Conservation (phyloP, 345 rosid species). For the Draba incana region DNA sequence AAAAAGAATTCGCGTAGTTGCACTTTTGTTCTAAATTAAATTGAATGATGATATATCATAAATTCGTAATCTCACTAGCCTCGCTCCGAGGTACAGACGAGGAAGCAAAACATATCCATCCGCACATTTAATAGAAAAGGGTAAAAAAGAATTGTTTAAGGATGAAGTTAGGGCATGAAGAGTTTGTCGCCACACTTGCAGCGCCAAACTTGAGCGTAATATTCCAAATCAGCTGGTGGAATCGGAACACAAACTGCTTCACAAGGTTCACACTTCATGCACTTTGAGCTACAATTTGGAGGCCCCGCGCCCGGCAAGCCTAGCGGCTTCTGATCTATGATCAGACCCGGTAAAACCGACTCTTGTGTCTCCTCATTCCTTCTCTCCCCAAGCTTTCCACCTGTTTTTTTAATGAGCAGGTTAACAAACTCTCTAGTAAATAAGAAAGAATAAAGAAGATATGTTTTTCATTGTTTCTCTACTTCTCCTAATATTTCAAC, state of each 20-base stretch:
- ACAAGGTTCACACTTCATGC: constrained; percentile 81
- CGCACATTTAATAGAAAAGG: neutral
- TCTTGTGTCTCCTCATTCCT: constrained; percentile 30
- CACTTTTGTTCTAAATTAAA: neutral
- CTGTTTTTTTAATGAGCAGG: constrained; percentile 31
- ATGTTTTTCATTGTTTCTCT: neutral
- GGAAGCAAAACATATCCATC: neutral
- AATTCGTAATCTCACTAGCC: neutral
- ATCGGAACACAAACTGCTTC: constrained; percentile 75
- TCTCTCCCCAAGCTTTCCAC: constrained; percentile 30
- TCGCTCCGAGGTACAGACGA: neutral
- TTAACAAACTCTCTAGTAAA: constrained; percentile 6
- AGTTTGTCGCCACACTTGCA: too few relatives aligned
- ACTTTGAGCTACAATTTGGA: constrained; percentile 77
- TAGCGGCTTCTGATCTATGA: constrained; percentile 51
- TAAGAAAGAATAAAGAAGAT: neutral
- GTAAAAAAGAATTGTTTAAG: constrained; percentile 6
- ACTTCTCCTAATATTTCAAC: neutral
- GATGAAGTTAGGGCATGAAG: constrained; percentile 59
- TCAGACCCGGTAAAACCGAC: constrained; percentile 25
- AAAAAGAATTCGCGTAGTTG: too few relatives aligned
- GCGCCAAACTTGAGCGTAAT: constrained; percentile 97
- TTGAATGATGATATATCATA: neutral
- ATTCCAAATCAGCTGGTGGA: constrained; percentile 72
- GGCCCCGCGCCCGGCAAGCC: too few relatives aligned